Evolutionary conservation across 139 green algal species (phyloP), one percentile per base, ranked within the genome.

Genomic region (Mychonastes homosphaera): DNA sequence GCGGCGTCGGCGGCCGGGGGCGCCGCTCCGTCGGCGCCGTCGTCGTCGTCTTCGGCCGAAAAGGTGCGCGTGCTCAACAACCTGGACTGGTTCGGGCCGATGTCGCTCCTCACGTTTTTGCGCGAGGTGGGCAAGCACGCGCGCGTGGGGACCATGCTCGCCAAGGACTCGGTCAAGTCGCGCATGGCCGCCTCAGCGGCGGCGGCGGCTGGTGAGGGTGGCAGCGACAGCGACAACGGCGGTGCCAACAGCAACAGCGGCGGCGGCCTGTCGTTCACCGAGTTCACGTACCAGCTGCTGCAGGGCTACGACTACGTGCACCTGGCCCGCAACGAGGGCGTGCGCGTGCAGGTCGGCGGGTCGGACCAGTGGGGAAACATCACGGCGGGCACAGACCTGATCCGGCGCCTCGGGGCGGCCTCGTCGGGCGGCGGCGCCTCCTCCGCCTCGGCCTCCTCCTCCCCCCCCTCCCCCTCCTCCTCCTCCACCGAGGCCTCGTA

Each of bases 311-410:
- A 98, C 75, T 98, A 98, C 74, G 84, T 95, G 63, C 89, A 97
- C 71, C 70, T 98, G 57, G 75, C 72, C 55, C 41, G 29, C 50
- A 57, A 15, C 27, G 1, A 39, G 2, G 35, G 19, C 56, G 4
- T 16, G 19, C 50, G 29, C 39, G 19, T 75, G 46, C 85, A 98
- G 72, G 72, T 95, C 13, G 90, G 92, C 27, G 92, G 92, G 38
- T 90, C 78, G 56, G 92, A 98, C 75, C 92, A 99, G 73, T 96
- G 87, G 91, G 92, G 92, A 45, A 99, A 99, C 85, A 97, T 98
- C 74, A 91, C 79, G 3, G 86, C 90, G 0, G 78, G 85, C 27
- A 94, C 87, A 1, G 90, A 97, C 55, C 78, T 97, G 33, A 71
- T 92, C 21, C 63, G 85, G 21, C 71, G 74, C 57, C 71, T 95